A percentile compares a stretch with the other conserved stretches of the same genome.
Conservation (phyloP, 1,284 basidiomycete genomes). For the Cryptococcus depauperatus region DNA sequence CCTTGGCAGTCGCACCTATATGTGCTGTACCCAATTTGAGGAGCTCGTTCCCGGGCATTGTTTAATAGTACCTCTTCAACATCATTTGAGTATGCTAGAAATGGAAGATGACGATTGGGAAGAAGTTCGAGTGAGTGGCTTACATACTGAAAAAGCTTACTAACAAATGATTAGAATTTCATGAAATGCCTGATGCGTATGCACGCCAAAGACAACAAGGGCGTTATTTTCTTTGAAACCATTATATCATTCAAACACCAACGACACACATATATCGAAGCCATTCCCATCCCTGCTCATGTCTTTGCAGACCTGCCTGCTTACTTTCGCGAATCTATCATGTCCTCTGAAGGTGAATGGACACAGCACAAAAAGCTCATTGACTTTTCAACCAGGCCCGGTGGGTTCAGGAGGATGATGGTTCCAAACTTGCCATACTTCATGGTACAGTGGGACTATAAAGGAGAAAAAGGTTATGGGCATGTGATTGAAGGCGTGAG, state of each 20-base stretch:
- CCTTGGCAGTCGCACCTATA: slow-evolving; percentile 80
- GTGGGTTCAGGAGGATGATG: slow-evolving; percentile 84
- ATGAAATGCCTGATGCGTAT: slow-evolving; percentile 98
- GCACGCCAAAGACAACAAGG: slow-evolving; percentile 80
- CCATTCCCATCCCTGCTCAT: slow-evolving; percentile 71
- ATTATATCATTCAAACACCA: slow-evolving; percentile 77
- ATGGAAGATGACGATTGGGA: slow-evolving; percentile 98
- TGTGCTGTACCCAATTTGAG: slow-evolving; percentile 77
- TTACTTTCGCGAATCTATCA: slow-evolving; percentile 92
- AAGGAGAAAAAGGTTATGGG: slow-evolving; percentile 83
- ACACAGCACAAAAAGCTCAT: slow-evolving; percentile 95
- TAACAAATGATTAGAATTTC: slow-evolving; percentile 63
- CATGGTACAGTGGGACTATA: slow-evolving; percentile 96
- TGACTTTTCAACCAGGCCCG: slow-evolving; percentile 77
- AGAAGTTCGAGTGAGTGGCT: slow-evolving; percentile 68
- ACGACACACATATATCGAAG: slow-evolving; percentile 85
- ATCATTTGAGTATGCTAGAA: slow-evolving; percentile 83
- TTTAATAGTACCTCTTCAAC: slow-evolving; percentile 90
- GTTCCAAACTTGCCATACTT: slow-evolving; percentile 97
- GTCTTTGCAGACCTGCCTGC: slow-evolving; percentile 72
- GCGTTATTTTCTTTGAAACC: slow-evolving; percentile 90
- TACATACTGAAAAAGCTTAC: slow-evolving; percentile 3
- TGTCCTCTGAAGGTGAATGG: slow-evolving; percentile 89
- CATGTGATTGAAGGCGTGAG: slow-evolving; percentile 89
- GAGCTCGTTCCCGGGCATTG: slow-evolving; percentile 84